phyloP scores from a whole-genome alignment of 371 early-diverging fungal genomes.

The Synchytrium microbalum region DNA sequence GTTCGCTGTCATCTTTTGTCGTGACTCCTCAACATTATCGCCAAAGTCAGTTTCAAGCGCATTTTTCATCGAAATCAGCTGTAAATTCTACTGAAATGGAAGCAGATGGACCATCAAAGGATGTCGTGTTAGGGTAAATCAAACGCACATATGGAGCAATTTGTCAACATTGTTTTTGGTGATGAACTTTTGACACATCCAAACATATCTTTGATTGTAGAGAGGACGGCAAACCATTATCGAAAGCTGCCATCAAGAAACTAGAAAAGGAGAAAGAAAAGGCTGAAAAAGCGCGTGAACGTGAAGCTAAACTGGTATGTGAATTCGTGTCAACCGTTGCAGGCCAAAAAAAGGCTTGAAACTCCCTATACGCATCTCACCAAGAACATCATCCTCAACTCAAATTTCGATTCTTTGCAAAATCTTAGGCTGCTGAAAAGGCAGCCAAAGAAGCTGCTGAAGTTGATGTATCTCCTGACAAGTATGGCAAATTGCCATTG shows the following conservation, averaged over 20 bases:
- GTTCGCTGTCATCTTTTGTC: too few species aligned
- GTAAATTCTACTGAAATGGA: too few species aligned
- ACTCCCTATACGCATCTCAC: not conserved
- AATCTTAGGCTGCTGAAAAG: conserved; percentile 68
- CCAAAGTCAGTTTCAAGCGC: too few species aligned
- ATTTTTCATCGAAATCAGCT: too few species aligned
- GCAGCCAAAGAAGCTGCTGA: conserved; percentile 65
- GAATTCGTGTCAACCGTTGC: not conserved
- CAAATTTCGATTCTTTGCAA: not conserved
- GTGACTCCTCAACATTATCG: too few species aligned
- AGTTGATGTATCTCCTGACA: conserved; percentile 62
- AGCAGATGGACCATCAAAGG: not conserved
- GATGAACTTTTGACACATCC: not conserved
- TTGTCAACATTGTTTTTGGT: not conserved
- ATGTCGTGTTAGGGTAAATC: not conserved
- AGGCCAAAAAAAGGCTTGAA: not conserved
- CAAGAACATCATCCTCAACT: not conserved
- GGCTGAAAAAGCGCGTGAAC: conserved; percentile 70
- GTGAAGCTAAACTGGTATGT: conserved; percentile 20
- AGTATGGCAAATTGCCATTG: conserved; percentile 81
- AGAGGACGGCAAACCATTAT: conserved; percentile 82
- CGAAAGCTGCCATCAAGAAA: conserved; percentile 89
- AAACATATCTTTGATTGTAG: conserved; percentile 15
- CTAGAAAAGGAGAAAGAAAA: conserved; percentile 85
- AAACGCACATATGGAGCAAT: not conserved